A percentile compares a stretch with the other conserved stretches of the same genome.
phyloP scores from a whole-genome alignment of 148 eudicot genomes.

The Chenopodium berlandieri region DNA sequence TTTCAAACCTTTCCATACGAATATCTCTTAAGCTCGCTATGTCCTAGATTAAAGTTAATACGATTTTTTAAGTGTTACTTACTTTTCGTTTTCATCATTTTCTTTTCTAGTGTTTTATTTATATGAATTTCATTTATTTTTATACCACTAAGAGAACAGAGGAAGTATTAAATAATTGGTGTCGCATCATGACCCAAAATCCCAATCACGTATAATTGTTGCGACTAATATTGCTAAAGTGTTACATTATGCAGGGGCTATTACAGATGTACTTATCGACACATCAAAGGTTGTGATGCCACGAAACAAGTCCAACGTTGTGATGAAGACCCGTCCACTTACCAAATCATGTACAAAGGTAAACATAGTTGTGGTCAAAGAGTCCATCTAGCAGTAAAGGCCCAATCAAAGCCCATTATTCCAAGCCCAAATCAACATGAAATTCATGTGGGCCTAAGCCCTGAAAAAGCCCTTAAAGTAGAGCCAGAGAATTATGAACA shows the following conservation, averaged over 20 bases:
- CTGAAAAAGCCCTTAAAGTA: slow-evolving; percentile 20
- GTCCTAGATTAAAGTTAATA: too few species aligned
- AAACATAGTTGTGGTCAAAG: slow-evolving; percentile 46
- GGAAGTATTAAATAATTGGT: too few species aligned
- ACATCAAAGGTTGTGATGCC: slow-evolving; percentile 58
- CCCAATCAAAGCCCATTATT: slow-evolving; percentile 18
- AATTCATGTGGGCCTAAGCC: slow-evolving; percentile 22
- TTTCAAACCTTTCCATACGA: too few species aligned
- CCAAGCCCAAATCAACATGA: slow-evolving; percentile 20
- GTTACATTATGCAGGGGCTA: slow-evolving; percentile 55
- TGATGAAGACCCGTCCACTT: slow-evolving; percentile 48
- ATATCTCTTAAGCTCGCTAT: too few species aligned
- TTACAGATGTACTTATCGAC: slow-evolving; percentile 73
- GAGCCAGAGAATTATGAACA: slow-evolving; percentile 29
- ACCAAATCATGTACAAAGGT: slow-evolving; percentile 49
- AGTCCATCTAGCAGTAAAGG: neutral
- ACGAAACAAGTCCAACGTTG: slow-evolving; percentile 64
- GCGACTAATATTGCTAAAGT: neutral
- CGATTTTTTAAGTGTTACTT: too few species aligned
- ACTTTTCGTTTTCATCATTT: too few species aligned
- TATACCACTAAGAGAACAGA: too few species aligned
- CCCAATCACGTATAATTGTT: neutral
- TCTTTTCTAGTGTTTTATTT: too few species aligned
- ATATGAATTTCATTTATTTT: too few species aligned
- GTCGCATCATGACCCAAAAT: too few species aligned